Base-by-base conservation (phyloP, 495 filamentous ascomycete species). In the Daldinia concentrica region DNA sequence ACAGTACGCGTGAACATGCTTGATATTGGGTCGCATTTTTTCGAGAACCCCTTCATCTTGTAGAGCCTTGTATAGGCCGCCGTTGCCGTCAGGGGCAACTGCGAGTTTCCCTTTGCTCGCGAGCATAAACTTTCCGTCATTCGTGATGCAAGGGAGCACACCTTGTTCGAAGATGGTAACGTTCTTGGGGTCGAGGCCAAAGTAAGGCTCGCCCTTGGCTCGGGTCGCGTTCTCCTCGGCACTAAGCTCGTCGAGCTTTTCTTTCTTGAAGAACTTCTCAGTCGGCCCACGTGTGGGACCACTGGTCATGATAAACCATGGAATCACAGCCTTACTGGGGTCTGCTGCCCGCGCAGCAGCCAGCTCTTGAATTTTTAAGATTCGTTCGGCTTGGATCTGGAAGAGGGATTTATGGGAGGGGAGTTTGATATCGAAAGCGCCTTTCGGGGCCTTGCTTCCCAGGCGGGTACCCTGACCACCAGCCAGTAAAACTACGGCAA, bases 291-390 rank as follows among this genome's bases (percentile, higher is more conserved):
- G 87, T 12, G 95, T 99, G n/a, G 95, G 96, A 9, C 95, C 95
- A 73, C 93, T 97, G 67, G 95, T 99, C 95, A 99, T 99, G 76
- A 99, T 91, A 82, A 98, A 99, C 95, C 95, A 99, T 6, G 95
- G 96, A 32, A 99, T 90, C 7, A 90, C 86, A 32, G 92, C 90
- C 64, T 87, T 85, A 71, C 83, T 76, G 30, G 64, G 76, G 60
- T 88, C 89, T 17, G 87, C 86, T 56, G 89, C 85, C 66, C 87
- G 84, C 83, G 92, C 90, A 60, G 87, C 82, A n/a, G 94, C 94
- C 62, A 98, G 82, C 61, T 88, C 77, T 80, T 98, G 92, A n/a
- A 97, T 81, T 83, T 92, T 94, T 64, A 83, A 81, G 74, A 99
- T 99, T 48, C 96, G 83, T 88, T 99, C 93, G 15, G 91, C 95